Evolutionary conservation across 257 asterid genomes (phyloP).

Genomic region (Nemophila menziesii): DNA sequence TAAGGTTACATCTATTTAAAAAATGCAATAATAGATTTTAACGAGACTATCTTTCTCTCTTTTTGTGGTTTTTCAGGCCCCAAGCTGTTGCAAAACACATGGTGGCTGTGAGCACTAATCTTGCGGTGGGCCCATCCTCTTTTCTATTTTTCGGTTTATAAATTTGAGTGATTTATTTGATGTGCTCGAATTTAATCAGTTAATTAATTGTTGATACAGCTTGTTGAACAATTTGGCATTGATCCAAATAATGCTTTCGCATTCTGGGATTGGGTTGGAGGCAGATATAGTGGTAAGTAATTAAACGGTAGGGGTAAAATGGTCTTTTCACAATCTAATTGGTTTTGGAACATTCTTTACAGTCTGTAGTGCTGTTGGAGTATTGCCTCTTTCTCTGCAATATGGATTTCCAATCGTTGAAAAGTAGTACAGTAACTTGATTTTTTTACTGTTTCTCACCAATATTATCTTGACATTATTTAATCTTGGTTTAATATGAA

Average conservation of each 20-base stretch:
- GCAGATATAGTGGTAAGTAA: constrained; percentile 84
- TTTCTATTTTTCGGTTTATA: background rate
- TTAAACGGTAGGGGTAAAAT: constrained; percentile 2
- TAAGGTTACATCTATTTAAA: no score
- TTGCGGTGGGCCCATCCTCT: constrained; percentile 39
- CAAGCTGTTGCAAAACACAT: constrained; percentile 98
- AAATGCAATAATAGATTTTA: background rate
- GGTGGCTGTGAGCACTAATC: constrained; percentile 99
- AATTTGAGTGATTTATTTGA: background rate
- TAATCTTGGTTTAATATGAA: constrained; percentile 19
- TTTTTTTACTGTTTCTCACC: constrained; percentile 6
- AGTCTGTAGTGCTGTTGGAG: constrained; percentile 99
- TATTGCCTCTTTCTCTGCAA: constrained; percentile 95
- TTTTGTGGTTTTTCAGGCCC: constrained; percentile 39
- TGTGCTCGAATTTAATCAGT: constrained; percentile 1
- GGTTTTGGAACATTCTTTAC: constrained; percentile 32
- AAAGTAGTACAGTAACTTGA: constrained; percentile 56
- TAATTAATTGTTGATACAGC: constrained; percentile 40
- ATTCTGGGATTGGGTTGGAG: constrained; percentile 99
- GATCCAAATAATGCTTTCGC: constrained; percentile 99
- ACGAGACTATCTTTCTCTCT: constrained; percentile 4
- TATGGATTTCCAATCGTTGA: constrained; percentile 82
- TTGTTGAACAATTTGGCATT: constrained; percentile 92
- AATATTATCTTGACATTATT: constrained; percentile 14
- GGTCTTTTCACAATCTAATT: constrained; percentile 12